These are phyloP conservation scores for Boletus subcaerulescens DNA, from an alignment of 768 basidiomycete species.

Conservation along the genomic window DNA sequence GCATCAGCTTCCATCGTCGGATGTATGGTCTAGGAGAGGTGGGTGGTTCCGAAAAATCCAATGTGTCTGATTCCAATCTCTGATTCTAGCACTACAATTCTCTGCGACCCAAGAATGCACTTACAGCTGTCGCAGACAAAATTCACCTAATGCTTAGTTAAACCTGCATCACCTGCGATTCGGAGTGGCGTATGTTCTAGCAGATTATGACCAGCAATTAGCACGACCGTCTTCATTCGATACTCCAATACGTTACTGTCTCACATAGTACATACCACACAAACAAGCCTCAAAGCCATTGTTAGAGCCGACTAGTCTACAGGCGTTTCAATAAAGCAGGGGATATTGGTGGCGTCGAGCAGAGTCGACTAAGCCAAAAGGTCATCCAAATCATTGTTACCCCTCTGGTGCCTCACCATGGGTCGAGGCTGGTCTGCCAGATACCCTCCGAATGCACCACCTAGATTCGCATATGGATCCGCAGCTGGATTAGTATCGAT, in stretches of 20 bases:
- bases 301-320: neutral
- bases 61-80: conserved; percentile 3
- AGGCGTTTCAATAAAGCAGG: too few relatives aligned
- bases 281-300: neutral
- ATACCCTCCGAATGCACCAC: conserved; percentile 72
- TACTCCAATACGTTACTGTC: too few relatives aligned
- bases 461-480: conserved; percentile 86
- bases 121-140: conserved; percentile 29
- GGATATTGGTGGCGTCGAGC: neutral
- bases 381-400: conserved; percentile 59
- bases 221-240: neutral
- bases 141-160: conserved; percentile 31
- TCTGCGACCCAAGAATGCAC: conserved; percentile 51
- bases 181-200: neutral
- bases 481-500: conserved; percentile 28
- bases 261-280: conserved; percentile 10
- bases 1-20: conserved; percentile 88
- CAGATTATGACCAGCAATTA: neutral
- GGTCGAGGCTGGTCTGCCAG: conserved; percentile 71
- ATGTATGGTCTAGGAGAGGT: conserved; percentile 98
- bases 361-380: conserved; percentile 49
- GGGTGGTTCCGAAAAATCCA: conserved; percentile 24
- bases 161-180: neutral
- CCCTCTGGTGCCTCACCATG: conserved; percentile 40
- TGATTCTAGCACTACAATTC: conserved; percentile 81